Evolutionary conservation across 257 asterid genomes (phyloP).

Genomic region (Catharanthus roseus): DNA sequence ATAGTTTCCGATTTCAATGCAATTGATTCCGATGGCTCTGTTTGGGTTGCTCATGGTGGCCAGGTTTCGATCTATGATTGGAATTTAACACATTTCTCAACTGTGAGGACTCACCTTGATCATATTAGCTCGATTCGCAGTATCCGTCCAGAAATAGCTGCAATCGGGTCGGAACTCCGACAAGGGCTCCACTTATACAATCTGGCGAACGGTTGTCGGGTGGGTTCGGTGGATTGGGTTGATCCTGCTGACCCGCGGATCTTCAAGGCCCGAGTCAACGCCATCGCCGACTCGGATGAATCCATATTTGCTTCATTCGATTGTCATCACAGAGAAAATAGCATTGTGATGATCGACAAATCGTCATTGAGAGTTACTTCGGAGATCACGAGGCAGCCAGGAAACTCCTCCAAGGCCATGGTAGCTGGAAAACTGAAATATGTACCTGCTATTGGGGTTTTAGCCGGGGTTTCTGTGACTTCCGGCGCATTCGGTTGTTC

Average conservation of each 20-base stretch:
- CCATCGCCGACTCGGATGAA: conserved; percentile 50
- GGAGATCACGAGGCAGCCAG: conserved; percentile 70
- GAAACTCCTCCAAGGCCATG: conserved; percentile 59
- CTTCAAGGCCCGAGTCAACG: conserved; percentile 72
- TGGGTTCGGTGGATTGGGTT: conserved; percentile 68
- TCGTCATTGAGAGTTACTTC: conserved; percentile 39
- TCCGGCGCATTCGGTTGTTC: conserved; percentile 88
- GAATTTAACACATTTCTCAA: conserved; percentile 58
- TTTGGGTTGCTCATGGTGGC: conserved; percentile 89
- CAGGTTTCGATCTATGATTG: conserved; percentile 86
- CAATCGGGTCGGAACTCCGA: conserved; percentile 50
- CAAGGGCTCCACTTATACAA: conserved; percentile 73
- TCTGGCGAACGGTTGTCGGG: conserved; percentile 60
- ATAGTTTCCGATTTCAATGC: conserved; percentile 72
- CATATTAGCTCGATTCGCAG: conserved; percentile 39
- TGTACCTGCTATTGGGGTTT: conserved; percentile 35
- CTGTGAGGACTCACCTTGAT: conserved; percentile 81
- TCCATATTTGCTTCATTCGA: conserved; percentile 65
- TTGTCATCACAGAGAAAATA: conserved; percentile 78
- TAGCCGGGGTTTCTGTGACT: conserved; percentile 62
- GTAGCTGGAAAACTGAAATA: conserved; percentile 64
- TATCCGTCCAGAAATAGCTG: conserved; percentile 52
- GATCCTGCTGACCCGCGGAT: conserved; percentile 84
- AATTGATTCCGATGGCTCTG: conserved; percentile 65
- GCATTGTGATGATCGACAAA: conserved; percentile 67